Base-by-base conservation (phyloP, 768 basidiomycete genomes). In the Dictyophora rubrovolvata region DNA sequence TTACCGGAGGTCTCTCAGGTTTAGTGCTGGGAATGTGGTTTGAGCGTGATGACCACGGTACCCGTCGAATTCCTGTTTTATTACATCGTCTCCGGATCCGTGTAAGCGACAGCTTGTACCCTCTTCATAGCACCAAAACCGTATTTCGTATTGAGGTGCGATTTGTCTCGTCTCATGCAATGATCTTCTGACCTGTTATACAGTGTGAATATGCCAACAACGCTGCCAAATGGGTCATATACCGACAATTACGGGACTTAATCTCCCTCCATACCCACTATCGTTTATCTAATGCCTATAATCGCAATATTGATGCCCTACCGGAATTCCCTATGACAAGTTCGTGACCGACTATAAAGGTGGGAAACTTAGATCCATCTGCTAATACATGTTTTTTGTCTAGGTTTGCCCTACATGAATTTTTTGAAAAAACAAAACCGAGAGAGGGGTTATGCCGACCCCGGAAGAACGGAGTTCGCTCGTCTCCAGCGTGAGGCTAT, bases 191-290 rank as follows among this genome's bases (percentile, higher is more conserved):
- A 48, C 16, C 4, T 42, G 37, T 16, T n/a, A 11, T 71, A 33
- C 69, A 76, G 70, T 97, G 93, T 69, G 90, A 96, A 70, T 98
- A 99, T 69, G 95, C 92, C 0, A 93, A 95, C 63, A 92, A 92
- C 20, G 85, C 86, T 12, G 84, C 80, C 67, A 77, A 93, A 69
- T 99, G 96, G 95, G 94, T 96, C 28, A 79, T 92, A n/a, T 93
- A 93, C 71, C 85, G 95, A 55, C 86, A 94, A 71, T 77, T 96
- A 56, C 84, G 90, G 62, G 95, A 98, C 69, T 96, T 99, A 67
- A 56, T 95, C 50, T 87, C 87, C 22, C 72, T 99, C 21, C 94
- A 97, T 69, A 79, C 86, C 0, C 93, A 97, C 69, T 96, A 95
- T 69, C 76, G 86, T 1, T 74, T 96, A 18, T 86, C 91, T 9